phyloP scores from a whole-genome alignment of 352 stramenopile genomes.

The Phytophthora sansomeana region DNA sequence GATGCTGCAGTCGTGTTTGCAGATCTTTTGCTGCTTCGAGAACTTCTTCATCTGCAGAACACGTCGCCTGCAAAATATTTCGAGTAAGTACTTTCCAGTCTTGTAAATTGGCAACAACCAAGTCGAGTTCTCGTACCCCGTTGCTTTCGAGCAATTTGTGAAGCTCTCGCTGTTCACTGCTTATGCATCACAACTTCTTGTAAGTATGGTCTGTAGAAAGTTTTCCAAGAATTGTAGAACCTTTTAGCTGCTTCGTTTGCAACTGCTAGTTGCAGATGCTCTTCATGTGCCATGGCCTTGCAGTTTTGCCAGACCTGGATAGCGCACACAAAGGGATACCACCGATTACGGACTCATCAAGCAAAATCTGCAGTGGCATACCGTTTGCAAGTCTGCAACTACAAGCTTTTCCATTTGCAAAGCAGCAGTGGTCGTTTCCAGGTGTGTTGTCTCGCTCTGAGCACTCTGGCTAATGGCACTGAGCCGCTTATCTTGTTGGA shows the following conservation, averaged over 20 bases:
- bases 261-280: conserved; percentile 33
- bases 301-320: conserved; percentile 36
- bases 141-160: conserved; percentile 35
- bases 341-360: background rate
- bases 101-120: background rate
- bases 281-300: conserved; percentile 41
- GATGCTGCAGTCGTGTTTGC: conserved; percentile 32
- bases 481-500: conserved; percentile 29
- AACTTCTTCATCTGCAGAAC: conserved; percentile 41
- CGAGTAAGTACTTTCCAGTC: background rate
- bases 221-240: conserved; percentile 1
- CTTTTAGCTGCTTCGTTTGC: conserved; percentile 40
- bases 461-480: conserved; percentile 27
- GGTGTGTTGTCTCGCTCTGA: conserved; percentile 17
- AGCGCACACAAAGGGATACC: background rate
- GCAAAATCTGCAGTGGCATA: conserved; percentile 14
- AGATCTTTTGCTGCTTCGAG: conserved; percentile 24
- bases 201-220: background rate
- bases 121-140: conserved; percentile 21
- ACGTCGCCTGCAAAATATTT: conserved; percentile 33
- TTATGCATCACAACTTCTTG: background rate
- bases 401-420: conserved; percentile 17
- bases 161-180: conserved; percentile 38
- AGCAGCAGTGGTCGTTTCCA: conserved; percentile 13
- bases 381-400: conserved; percentile 37